These are phyloP conservation scores for Amanita phalloides DNA, from an alignment of 768 basidiomycete genomes.

Conservation along the genomic window DNA sequence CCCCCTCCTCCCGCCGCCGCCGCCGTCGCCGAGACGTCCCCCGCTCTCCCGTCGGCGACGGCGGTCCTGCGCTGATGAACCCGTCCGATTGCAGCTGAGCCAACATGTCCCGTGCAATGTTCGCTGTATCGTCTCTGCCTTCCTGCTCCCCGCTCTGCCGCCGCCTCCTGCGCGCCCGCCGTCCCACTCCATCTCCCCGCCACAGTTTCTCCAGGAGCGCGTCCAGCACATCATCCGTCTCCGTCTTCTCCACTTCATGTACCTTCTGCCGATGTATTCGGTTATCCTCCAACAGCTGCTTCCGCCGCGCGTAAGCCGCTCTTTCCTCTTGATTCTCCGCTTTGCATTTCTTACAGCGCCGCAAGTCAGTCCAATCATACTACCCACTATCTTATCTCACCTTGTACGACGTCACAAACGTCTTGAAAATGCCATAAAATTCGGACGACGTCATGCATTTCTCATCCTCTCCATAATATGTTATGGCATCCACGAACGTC, in stretches of 20 bases:
- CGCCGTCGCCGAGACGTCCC: not conserved
- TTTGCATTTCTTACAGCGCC: conserved; percentile 62
- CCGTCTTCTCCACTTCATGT: conserved; percentile 27
- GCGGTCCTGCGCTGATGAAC: conserved; percentile 42
- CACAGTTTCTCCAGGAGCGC: conserved; percentile 60
- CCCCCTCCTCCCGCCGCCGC: not conserved
- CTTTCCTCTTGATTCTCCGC: conserved; percentile 75
- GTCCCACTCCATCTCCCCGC: conserved; percentile 54
- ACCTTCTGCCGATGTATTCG: conserved; percentile 44
- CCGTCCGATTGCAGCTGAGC: conserved; percentile 64
- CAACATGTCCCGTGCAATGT: conserved; percentile 66
- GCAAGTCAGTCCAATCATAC: not conserved
- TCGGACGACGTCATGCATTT: conserved; percentile 79
- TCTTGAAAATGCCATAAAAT: conserved; percentile 96
- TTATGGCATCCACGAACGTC: conserved; percentile 75
- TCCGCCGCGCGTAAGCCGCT: conserved; percentile 55
- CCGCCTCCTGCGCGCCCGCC: conserved; percentile 41
- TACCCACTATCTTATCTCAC: conserved; percentile 26
- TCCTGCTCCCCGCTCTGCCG: conserved; percentile 24
- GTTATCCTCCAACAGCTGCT: conserved; percentile 54
- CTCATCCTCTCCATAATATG: conserved; percentile 91
- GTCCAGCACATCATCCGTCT: conserved; percentile 59
- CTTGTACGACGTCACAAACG: conserved; percentile 89
- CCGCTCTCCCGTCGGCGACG: conserved; percentile 11
- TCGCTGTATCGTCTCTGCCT: conserved; percentile 33